These are phyloP conservation scores for Colletotrichum paranaense DNA, from an alignment of 2,329 filamentous ascomycete genomes.

Conservation along the genomic window DNA sequence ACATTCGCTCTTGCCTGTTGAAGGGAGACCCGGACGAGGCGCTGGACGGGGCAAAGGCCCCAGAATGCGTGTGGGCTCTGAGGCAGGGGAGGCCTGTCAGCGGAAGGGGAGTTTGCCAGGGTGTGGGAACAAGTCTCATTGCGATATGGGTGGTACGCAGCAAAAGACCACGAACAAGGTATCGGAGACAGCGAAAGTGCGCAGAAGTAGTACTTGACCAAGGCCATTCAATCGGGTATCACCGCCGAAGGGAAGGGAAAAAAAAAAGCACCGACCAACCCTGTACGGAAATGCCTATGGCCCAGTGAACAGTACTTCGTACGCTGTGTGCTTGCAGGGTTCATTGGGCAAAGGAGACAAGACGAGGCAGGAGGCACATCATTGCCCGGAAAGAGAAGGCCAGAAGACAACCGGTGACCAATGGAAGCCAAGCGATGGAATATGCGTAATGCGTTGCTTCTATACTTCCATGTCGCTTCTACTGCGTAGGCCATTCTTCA, in stretches of 20 bases:
- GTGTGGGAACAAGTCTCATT: background rate
- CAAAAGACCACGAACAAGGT: background rate
- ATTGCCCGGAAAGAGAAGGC: slow-evolving; percentile 10
- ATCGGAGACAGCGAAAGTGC: background rate
- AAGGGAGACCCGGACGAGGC: slow-evolving; percentile 6
- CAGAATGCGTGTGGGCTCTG: background rate
- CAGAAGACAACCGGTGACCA: background rate
- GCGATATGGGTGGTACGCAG: background rate
- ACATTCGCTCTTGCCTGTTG: slow-evolving; percentile 9
- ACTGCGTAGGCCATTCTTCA: background rate
- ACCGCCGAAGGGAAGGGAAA: background rate
- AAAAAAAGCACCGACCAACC: slow-evolving; percentile 1
- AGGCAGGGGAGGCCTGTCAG: slow-evolving; percentile 5
- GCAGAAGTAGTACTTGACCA: background rate
- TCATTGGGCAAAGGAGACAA: slow-evolving; percentile 12
- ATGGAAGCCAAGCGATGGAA: slow-evolving; percentile 3
- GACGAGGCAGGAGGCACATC: slow-evolving; percentile 26
- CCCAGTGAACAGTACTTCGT: background rate
- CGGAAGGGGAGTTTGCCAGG: background rate
- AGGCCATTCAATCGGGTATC: slow-evolving; percentile 1
- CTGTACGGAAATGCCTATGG: slow-evolving; percentile 24
- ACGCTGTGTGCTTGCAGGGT: slow-evolving; percentile 9
- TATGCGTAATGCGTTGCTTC: slow-evolving; percentile 1
- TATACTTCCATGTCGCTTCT: background rate
- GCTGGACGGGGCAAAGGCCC: slow-evolving; percentile 5